Base-by-base conservation (phyloP, 108 stramenopile species). In the Epithemia pelagica region DNA sequence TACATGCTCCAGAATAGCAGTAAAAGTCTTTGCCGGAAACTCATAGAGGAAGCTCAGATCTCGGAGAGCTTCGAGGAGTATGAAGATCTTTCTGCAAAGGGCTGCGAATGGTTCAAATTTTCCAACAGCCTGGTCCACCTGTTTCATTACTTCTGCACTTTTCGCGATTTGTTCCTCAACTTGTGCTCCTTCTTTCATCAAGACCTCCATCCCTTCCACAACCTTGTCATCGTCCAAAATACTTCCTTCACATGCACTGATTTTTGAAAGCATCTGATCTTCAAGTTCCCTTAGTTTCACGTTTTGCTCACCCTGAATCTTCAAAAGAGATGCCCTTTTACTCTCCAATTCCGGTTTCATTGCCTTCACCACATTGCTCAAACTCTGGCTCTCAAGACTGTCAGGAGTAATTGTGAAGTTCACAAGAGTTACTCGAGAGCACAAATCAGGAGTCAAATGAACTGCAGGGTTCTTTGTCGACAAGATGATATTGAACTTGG, bases 341-440 rank as follows among this genome's bases (percentile, higher is more conserved):
- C 82, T 69, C 68, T 97, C 97, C 18, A 99, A 77, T 57, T 97
- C 98, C 1, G 99, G 99, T 37, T 95, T 94, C 78, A 97, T 92
- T 28, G 69, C 72, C 28, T 85, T 81, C 19, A 99, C 70, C 21
- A 99, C 77, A 25, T 77, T 74, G 63, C 90, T 90, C 29, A 98
- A 74, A 76, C 89, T 93, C 71, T 96, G 95, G 54, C 89, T 82
- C 65, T 95, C 80, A 51, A 99, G 79, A 55, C 95, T 93, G 20
- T 88, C 97, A 1, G 96, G 97, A 15, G 98, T 98, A 25, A 97
- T 88, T 22, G 96, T 96, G 74, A 98, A 98, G 76, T 99, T 97
- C 27, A 97, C 83, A 54, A 97, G 54, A 0, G 97, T 97, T 24
- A 98, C 96, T 27, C 99, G 92, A 10, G 93, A 95, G 67, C 95